Conservation (phyloP, 192 early-diverging fungal species). For the Lobulomyces angularis region DNA sequence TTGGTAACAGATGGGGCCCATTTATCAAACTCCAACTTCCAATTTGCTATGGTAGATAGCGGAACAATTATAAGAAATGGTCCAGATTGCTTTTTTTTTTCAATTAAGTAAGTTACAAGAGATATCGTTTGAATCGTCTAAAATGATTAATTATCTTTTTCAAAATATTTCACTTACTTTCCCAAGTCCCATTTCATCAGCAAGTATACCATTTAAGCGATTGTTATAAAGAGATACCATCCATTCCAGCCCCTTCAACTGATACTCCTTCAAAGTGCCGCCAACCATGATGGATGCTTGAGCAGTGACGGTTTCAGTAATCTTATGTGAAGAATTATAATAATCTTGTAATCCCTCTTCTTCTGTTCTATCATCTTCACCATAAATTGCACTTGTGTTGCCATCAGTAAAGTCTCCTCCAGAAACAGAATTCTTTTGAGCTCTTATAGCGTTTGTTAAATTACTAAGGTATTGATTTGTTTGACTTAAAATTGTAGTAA, state of each 20-base stretch:
- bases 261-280: slow-evolving; percentile 92
- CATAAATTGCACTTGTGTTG: slow-evolving; percentile 26
- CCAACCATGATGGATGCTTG: slow-evolving; percentile 81
- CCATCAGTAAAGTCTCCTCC: slow-evolving; percentile 40
- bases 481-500: slow-evolving; percentile 80
- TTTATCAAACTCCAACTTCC: slow-evolving; percentile 93
- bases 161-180: slow-evolving; percentile 46
- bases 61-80: slow-evolving; percentile 96
- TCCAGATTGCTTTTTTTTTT: slow-evolving; percentile 83
- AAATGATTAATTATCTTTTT: slow-evolving; percentile 19
- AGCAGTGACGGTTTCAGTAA: slow-evolving; percentile 63
- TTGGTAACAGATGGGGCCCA: slow-evolving; percentile 86
- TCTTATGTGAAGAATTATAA: slow-evolving; percentile 75
- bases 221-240: slow-evolving; percentile 99
- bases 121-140: slow-evolving; percentile 88
- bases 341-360: slow-evolving; percentile 52
- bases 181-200: slow-evolving; percentile 89
- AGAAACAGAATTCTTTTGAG: slow-evolving; percentile 50
- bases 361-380: slow-evolving; percentile 22
- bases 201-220: slow-evolving; percentile 91
- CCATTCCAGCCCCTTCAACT: slow-evolving; percentile 94
- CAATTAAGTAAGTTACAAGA: slow-evolving; percentile 89
- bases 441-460: slow-evolving; percentile 72
- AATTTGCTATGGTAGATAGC: slow-evolving; percentile 91
- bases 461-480: slow-evolving; percentile 75